Evolutionary conservation across 768 basidiomycete species (phyloP), one percentile per base, ranked within the genome.

Genomic region (Kwoniella sp.): DNA sequence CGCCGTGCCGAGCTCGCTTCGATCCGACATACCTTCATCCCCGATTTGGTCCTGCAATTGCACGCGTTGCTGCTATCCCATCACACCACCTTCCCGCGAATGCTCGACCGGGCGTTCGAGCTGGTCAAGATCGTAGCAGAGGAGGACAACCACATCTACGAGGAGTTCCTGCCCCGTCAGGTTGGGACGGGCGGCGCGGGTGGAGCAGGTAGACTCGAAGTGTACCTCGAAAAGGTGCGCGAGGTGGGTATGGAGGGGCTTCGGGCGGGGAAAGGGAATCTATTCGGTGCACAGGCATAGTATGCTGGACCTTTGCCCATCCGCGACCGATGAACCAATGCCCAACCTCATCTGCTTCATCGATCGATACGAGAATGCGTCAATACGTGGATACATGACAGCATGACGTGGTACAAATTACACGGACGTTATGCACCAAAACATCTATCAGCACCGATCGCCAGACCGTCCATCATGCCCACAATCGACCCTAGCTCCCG

Each of bases 1-100:
- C 79, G 86, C 23, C 78, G 77, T 20, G 77, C 77, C 19, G 88
- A 92, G 56, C 80, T 93, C 39, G 75, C 81, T 11, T 82, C 86
- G n/a, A 86, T 93, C 45, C 83, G 91, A 34, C 85, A 90, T 63
- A 83, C 92, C 26, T 92, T 86, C 73, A 78, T 95, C 22, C 93
- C 91, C 0, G 90, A 95, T 69, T 79, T 96, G 19, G 82, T 96
- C 61, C 79, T 96, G 58, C 83, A 89, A 19, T 76, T 98, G 2
- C 91, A 96, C 66, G 78, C 80, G 37, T 76, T 85, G 43, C 76
- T 98, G 10, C 80, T 82, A 53, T 75, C 78, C 28, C 88, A 89
- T 5, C 77, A 83, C 7, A 72, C 77, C 9, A 75, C 81, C 19
- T 78, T 89, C 34, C 83, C 85, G 5, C 26, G 47, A 86, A 88